Conservation (phyloP, 257 asterid genomes). For the Gynochthodes officinalis region DNA sequence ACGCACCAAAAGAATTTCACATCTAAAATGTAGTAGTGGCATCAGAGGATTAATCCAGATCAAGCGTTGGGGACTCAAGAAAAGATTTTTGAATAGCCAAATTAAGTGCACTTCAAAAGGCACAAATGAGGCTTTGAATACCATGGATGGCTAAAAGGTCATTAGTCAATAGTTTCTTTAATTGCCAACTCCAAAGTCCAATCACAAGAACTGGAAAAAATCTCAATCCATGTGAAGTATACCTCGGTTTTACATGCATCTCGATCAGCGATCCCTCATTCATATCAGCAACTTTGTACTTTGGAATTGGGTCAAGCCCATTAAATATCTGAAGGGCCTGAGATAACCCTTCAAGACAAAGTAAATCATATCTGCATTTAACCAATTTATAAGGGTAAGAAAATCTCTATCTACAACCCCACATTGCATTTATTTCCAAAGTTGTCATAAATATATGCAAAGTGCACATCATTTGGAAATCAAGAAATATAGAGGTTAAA, state of each 20-base stretch:
- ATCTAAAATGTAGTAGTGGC: background rate
- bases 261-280: slow-evolving; percentile 54
- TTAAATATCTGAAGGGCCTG: slow-evolving; percentile 82
- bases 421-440: background rate
- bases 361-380: slow-evolving; percentile 80
- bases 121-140: background rate
- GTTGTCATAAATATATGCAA: too few relatives aligned
- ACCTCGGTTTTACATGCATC: slow-evolving; percentile 82
- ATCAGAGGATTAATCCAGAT: background rate
- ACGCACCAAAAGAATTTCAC: background rate
- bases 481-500: background rate
- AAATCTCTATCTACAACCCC: background rate
- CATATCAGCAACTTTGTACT: slow-evolving; percentile 49
- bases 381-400: slow-evolving; percentile 3
- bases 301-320: slow-evolving; percentile 69
- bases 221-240: background rate
- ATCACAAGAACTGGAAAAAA: background rate
- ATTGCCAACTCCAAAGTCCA: background rate
- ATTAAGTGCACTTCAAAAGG: background rate
- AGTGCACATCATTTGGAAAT: background rate
- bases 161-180: background rate
- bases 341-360: slow-evolving; percentile 92
- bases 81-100: background rate
- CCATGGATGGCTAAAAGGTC: background rate
- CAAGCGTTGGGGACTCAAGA: background rate